Evolutionary conservation across 1,284 basidiomycete species (phyloP).

Genomic region (Sanghuangporus baumii): DNA sequence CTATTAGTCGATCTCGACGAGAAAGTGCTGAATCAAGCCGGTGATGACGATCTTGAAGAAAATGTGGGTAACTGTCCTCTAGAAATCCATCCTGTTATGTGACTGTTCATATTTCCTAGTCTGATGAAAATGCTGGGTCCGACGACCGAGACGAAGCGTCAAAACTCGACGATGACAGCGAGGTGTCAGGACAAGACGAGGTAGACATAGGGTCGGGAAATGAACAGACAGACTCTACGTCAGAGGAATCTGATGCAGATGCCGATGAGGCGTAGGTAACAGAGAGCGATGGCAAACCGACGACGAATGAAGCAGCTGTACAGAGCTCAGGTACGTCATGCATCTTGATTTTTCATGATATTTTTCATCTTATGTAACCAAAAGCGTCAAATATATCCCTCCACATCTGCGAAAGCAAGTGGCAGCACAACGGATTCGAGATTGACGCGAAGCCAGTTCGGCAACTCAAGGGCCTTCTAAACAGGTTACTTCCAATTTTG

Average conservation of each 20-base stretch:
- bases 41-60: conserved; percentile 2
- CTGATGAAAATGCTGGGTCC: neutral
- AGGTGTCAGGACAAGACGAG: neutral
- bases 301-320: neutral
- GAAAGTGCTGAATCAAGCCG: neutral
- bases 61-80: neutral
- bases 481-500: conserved; percentile 49
- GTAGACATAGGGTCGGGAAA: neutral
- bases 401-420: conserved; percentile 50
- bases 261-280: neutral
- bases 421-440: conserved; percentile 34
- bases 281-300: neutral
- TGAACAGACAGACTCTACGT: conserved; percentile 14
- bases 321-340: neutral
- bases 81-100: neutral
- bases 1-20: conserved; percentile 16
- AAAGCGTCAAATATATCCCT: conserved; percentile 51
- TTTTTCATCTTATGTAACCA: neutral
- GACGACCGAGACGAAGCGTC: neutral
- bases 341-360: neutral
- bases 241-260: conserved; percentile 7
- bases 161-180: neutral
- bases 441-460: conserved; percentile 62
- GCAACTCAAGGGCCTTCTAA: conserved; percentile 84
- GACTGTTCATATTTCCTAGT: neutral